A percentile compares a stretch with the other conserved stretches of the same genome.
phyloP scores from a whole-genome alignment of 139 green algal species.

The Haematococcus lacustris region DNA sequence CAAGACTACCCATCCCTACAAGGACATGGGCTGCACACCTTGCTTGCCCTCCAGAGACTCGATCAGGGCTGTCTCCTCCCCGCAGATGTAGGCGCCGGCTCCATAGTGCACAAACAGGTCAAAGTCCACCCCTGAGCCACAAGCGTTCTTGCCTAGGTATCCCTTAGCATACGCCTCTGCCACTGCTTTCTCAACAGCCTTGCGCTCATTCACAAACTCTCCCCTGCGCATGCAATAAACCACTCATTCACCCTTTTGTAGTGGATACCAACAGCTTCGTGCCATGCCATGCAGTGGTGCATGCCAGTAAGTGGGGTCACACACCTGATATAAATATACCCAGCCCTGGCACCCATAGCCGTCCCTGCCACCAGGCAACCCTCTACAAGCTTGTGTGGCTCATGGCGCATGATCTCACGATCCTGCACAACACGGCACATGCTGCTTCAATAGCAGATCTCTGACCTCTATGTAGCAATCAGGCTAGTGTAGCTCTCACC shows the following conservation, averaged over 20 bases:
- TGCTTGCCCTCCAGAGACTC: slow-evolving; percentile 95
- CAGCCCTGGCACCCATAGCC: slow-evolving; percentile 78
- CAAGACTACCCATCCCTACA: too few species aligned
- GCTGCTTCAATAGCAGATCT: too few species aligned
- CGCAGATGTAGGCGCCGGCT: slow-evolving; percentile 97
- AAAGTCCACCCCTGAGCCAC: slow-evolving; percentile 88
- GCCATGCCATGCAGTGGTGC: not conserved
- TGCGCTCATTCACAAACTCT: slow-evolving; percentile 93
- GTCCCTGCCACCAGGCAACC: slow-evolving; percentile 90
- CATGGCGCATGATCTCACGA: slow-evolving; percentile 93
- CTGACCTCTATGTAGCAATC: not conserved
- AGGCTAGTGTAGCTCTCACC: not conserved
- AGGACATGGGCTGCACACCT: too few species aligned
- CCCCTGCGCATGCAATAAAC: slow-evolving; percentile 64
- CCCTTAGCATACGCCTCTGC: slow-evolving; percentile 82
- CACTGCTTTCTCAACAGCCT: slow-evolving; percentile 67
- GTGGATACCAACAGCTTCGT: not conserved
- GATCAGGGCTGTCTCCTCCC: slow-evolving; percentile 96
- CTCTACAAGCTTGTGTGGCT: slow-evolving; percentile 97
- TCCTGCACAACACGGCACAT: slow-evolving; percentile 39
- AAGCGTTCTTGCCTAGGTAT: slow-evolving; percentile 93
- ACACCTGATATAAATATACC: slow-evolving; percentile 94
- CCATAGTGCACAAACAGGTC: slow-evolving; percentile 92
- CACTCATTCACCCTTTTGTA: not conserved
- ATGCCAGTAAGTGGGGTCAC: too few species aligned